Evolutionary conservation across 306 rosid species (phyloP), one percentile per base, ranked within the genome.

Genomic region (Sicyos edulis): DNA sequence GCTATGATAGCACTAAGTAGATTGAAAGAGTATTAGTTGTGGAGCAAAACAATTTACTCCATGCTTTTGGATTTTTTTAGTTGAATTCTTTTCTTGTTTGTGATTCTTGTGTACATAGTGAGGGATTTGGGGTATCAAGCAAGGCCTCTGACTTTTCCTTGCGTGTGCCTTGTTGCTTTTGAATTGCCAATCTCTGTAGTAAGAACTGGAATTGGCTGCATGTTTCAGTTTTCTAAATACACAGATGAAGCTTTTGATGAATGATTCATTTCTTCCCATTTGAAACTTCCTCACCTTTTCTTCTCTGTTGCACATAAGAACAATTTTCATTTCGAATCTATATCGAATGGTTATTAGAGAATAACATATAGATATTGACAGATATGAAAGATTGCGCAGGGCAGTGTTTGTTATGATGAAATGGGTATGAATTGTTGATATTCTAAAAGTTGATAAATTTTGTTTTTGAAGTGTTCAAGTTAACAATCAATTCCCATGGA

Each of bases 211-310:
- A 11, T 65, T 65, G 10, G 34, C 34, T 20, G 17, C 20, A 54
- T 65, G 54, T n/a, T 65, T 65, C 71, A 65, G 71, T 65, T 42
- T 65, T 40, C 7, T 42, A n/a, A 65, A 44, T 65, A 65, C 54
- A 65, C 54, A 65, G 71, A 42, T 42, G 34, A 65, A 42, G 54
- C 71, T 42, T 65, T 65, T 40, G 10, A 44, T 20, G 42, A n/a
- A 13, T 19, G 21, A n/a, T 62, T 62, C 69, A 7, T 0, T 15
- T 60, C 67, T 60, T 14, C 40, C 26, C 17, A 14, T 29, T 7
- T 16, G 15, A 49, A 10, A 6, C 66, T 6, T 12, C 24, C 17
- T 57, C 37, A 26, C 44, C 45, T 61, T 26, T 29, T 15, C 2
- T 29, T 21, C 5, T 5, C 10, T 60, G 66, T 24, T 61, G 29